Evolutionary conservation across 2,329 filamentous ascomycete genomes (phyloP).

Genomic region (Clarireedia sp.): DNA sequence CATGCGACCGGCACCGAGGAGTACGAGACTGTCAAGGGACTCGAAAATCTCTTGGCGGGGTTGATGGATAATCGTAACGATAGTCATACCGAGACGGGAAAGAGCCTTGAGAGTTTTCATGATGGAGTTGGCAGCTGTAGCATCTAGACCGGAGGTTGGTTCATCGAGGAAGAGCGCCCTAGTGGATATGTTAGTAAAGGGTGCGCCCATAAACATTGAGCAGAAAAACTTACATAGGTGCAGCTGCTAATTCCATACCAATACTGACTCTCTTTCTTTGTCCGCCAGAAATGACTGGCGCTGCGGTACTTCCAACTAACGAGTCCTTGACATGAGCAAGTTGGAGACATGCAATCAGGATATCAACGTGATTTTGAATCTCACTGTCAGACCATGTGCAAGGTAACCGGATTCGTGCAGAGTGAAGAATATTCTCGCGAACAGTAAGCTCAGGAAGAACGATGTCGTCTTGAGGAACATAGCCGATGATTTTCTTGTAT

Average conservation of each 20-base stretch:
- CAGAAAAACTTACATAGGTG: conserved; percentile 34
- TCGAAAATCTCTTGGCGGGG: conserved; percentile 47
- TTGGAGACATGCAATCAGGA: conserved; percentile 46
- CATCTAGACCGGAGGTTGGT: conserved; percentile 54
- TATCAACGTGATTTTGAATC: conserved; percentile 46
- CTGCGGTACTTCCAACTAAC: conserved; percentile 49
- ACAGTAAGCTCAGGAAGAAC: conserved; percentile 53
- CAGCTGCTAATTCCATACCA: conserved; percentile 49
- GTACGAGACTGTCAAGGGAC: conserved; percentile 54
- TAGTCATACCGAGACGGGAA: conserved; percentile 44
- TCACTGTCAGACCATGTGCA: conserved; percentile 41
- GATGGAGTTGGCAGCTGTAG: conserved; percentile 56
- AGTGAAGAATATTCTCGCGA: conserved; percentile 54
- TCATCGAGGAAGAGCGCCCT: conserved; percentile 52
- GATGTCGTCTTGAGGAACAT: conserved; percentile 55
- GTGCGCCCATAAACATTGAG: background rate
- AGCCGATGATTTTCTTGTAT: conserved; percentile 54
- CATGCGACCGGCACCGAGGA: conserved; percentile 50
- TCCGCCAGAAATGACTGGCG: conserved; percentile 54
- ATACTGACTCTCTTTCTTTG: conserved; percentile 57
- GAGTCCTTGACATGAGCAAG: conserved; percentile 32
- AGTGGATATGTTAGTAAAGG: background rate
- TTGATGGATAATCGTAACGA: conserved; percentile 49
- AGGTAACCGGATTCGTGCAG: conserved; percentile 46
- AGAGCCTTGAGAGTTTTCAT: conserved; percentile 54